Percentiles rank a stretch among this genome's conserved stretches.
These are phyloP conservation scores for Trichosporon asahii DNA, from an alignment of 1,284 basidiomycete species.

Conservation along the genomic window DNA sequence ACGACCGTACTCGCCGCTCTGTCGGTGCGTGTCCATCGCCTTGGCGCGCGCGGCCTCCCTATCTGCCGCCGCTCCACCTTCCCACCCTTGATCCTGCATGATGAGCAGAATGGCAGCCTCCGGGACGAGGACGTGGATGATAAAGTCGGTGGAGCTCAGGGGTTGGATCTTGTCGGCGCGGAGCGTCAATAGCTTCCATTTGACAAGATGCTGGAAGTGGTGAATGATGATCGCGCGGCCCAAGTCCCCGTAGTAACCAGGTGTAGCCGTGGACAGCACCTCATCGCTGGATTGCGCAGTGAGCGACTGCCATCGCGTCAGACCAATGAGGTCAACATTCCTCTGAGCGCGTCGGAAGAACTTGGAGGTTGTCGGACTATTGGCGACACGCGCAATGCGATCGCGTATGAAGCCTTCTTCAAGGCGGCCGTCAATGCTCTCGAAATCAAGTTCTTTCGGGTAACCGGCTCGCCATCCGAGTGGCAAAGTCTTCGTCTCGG, in stretches of 20 bases:
- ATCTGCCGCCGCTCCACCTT: neutral
- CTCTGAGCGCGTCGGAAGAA: conserved; percentile 24
- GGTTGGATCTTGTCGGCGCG: conserved; percentile 22
- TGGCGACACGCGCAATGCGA: conserved; percentile 29
- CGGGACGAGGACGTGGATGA: conserved; percentile 42
- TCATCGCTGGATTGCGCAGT: conserved; percentile 24
- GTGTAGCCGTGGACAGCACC: conserved; percentile 15
- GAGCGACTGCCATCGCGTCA: conserved; percentile 27
- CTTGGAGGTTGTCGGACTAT: conserved; percentile 25
- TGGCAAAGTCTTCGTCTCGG: conserved; percentile 39
- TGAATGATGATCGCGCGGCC: conserved; percentile 35
- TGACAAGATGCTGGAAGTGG: conserved; percentile 35
- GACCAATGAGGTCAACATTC: conserved; percentile 29
- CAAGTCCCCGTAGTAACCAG: conserved; percentile 47
- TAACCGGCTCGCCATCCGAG: conserved; percentile 40
- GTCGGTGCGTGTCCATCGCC: conserved; percentile 27
- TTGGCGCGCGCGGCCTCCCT: conserved; percentile 19
- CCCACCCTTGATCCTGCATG: conserved; percentile 35
- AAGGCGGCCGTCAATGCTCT: conserved; percentile 27
- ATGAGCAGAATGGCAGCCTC: conserved; percentile 44
- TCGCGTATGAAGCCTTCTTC: conserved; percentile 30
- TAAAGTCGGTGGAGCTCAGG: conserved; percentile 35
- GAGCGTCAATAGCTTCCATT: conserved; percentile 29
- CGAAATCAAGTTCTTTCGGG: conserved; percentile 38
- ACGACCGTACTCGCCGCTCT: conserved; percentile 37